Evolutionary conservation across 352 stramenopile genomes (phyloP).

Genomic region (Pythium scleroteichum): DNA sequence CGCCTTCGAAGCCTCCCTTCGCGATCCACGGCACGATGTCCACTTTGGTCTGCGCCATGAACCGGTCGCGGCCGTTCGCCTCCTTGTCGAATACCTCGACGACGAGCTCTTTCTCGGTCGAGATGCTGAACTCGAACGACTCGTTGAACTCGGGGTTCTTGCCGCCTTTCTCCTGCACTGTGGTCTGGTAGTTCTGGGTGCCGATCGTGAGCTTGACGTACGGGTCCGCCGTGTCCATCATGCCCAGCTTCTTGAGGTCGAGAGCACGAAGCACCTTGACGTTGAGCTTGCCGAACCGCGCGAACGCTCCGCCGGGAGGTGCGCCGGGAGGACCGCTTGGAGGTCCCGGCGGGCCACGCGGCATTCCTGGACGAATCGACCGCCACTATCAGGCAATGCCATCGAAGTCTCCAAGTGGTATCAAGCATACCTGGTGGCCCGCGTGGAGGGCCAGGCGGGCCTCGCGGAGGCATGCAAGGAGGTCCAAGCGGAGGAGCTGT

Average conservation of each 20-base stretch:
- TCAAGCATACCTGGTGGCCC: slow-evolving; percentile 23
- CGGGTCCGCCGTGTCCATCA: slow-evolving; percentile 93
- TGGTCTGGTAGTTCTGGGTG: slow-evolving; percentile 74
- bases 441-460: slow-evolving; percentile 13
- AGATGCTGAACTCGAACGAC: slow-evolving; percentile 94
- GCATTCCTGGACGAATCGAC: slow-evolving; percentile 18
- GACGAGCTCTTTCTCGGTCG: slow-evolving; percentile 92
- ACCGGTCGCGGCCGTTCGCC: slow-evolving; percentile 88
- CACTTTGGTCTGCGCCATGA: slow-evolving; percentile 91
- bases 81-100: slow-evolving; percentile 93
- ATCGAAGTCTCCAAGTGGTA: neutral
- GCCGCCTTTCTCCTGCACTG: slow-evolving; percentile 87
- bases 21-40: slow-evolving; percentile 93
- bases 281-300: slow-evolving; percentile 90
- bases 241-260: slow-evolving; percentile 91
- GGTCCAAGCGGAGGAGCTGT: slow-evolving; percentile 36
- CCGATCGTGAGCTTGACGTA: slow-evolving; percentile 93
- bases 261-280: slow-evolving; percentile 90
- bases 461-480: slow-evolving; percentile 31
- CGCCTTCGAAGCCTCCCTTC: slow-evolving; percentile 91
- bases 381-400: slow-evolving; percentile 4
- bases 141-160: slow-evolving; percentile 95
- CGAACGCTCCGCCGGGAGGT: slow-evolving; percentile 53
- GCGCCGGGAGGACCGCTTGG: slow-evolving; percentile 25
- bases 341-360: slow-evolving; percentile 34